Conservation (phyloP, 202 grass and related monocot species). For the Elaeis oleifera region DNA sequence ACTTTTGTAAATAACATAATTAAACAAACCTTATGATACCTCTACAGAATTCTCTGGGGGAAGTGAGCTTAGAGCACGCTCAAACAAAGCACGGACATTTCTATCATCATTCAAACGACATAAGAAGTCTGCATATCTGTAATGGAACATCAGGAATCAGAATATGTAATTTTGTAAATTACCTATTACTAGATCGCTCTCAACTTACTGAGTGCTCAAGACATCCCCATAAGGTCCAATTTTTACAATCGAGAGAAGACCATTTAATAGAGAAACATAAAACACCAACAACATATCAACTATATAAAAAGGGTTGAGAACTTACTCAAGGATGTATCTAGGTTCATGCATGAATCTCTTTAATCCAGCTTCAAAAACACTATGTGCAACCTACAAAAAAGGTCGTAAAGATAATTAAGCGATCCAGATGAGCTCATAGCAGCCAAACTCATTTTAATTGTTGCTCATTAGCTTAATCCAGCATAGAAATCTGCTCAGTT, state of each 20-base stretch:
- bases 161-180: no score
- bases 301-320: conserved; percentile 19
- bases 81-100: conserved; percentile 98
- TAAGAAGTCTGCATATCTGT: conserved; percentile 89
- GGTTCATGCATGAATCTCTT: conserved; percentile 93
- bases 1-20: neutral
- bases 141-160: conserved; percentile 15
- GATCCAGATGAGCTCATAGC: neutral
- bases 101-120: conserved; percentile 96
- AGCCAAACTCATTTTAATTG: no score
- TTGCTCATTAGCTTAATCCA: no score
- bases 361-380: conserved; percentile 93
- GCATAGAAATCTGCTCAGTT: no score
- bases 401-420: conserved; percentile 7
- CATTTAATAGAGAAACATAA: no score
- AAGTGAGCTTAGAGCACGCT: conserved; percentile 89
- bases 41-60: conserved; percentile 75
- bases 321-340: conserved; percentile 87
- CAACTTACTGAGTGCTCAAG: no score
- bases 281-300: neutral
- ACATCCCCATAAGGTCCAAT: no score
- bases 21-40: conserved; percentile 30
- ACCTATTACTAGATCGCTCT: no score
- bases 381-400: conserved; percentile 69
- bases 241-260: no score